Base-by-base conservation (phyloP, 352 stramenopile species). In the Phytophthora sojae region DNA sequence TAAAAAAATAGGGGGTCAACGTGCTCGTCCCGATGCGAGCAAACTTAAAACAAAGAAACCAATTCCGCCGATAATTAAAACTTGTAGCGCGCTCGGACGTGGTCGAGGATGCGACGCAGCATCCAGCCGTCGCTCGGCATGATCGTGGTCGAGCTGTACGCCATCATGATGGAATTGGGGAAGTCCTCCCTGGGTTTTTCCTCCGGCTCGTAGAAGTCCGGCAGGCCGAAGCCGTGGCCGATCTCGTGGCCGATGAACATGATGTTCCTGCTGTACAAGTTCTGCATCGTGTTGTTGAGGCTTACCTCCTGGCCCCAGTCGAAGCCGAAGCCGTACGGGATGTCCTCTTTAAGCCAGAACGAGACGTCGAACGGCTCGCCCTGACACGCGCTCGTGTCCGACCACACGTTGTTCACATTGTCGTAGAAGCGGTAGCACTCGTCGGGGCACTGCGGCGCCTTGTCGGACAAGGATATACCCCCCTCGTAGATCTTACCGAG, bases 51-150 rank as follows among this genome's bases (percentile, higher is more conserved):
- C 26, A 30, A 0, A 30, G 26, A 30, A n/a, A n/a, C n/a, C n/a
- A 30, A 30, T 6, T 30, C 26, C 26, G 2, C 26, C 26, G 6
- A 30, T 6, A 30, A 3, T 17, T 65, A 74, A 19, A 74, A 79
- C 14, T 68, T 52, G 55, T 80, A 80, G 14, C 73, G 67, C n/a
- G 56, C 17, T 14, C 61, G 58, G 29, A 77, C 64, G 45, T 77
- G 58, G 50, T 80, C 73, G 21, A 71, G 71, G 8, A 80, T 57
- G 17, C 73, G 69, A 54, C 73, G 73, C 60, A 80, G 56, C 73
- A 80, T 77, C 73, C 73, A 80, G 19, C 73, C 73, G 23, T 80
- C 73, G 37, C 57, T 71, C 3, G 68, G 58, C 2, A 64, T 80
- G 51, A 80, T 69, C 0, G 68, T 76, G 3, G 59, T 56, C 25